These are phyloP conservation scores for Pezicula rhizophila DNA, from an alignment of 2,329 filamentous ascomycete genomes.

Conservation along the genomic window DNA sequence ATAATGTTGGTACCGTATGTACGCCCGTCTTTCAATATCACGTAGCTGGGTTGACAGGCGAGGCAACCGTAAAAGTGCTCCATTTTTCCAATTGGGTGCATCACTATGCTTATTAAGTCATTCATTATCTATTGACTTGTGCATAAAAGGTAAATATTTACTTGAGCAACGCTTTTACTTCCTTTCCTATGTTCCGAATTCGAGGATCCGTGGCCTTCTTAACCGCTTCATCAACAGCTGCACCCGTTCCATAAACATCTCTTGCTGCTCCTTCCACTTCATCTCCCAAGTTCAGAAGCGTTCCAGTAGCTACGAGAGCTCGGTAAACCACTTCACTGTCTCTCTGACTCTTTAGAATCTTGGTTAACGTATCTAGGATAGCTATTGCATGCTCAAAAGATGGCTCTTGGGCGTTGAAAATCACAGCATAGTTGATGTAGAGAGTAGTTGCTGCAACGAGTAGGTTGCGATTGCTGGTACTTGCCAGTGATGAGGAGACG, in stretches of 20 bases:
- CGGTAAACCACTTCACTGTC: slow-evolving; percentile 84
- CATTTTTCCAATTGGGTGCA: too few species aligned
- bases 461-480: slow-evolving; percentile 71
- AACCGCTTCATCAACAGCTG: slow-evolving; percentile 40
- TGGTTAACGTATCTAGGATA: slow-evolving; percentile 53
- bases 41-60: too few species aligned
- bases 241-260: slow-evolving; percentile 48
- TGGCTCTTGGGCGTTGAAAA: slow-evolving; percentile 42
- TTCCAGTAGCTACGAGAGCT: slow-evolving; percentile 76
- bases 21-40: too few species aligned
- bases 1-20: too few species aligned
- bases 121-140: too few species aligned
- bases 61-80: too few species aligned
- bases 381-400: slow-evolving; percentile 36
- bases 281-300: slow-evolving; percentile 54
- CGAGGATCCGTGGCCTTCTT: slow-evolving; percentile 52
- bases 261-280: slow-evolving; percentile 51
- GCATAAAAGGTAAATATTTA: background rate
- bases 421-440: slow-evolving; percentile 78
- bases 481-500: slow-evolving; percentile 57
- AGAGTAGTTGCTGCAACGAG: slow-evolving; percentile 76
- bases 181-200: slow-evolving; percentile 51
- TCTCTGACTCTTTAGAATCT: slow-evolving; percentile 57
- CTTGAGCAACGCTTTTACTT: slow-evolving; percentile 46
- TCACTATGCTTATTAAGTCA: too few species aligned